These are phyloP conservation scores for Fusarium veterinarium DNA, from an alignment of 2,329 filamentous ascomycete genomes.

Conservation along the genomic window DNA sequence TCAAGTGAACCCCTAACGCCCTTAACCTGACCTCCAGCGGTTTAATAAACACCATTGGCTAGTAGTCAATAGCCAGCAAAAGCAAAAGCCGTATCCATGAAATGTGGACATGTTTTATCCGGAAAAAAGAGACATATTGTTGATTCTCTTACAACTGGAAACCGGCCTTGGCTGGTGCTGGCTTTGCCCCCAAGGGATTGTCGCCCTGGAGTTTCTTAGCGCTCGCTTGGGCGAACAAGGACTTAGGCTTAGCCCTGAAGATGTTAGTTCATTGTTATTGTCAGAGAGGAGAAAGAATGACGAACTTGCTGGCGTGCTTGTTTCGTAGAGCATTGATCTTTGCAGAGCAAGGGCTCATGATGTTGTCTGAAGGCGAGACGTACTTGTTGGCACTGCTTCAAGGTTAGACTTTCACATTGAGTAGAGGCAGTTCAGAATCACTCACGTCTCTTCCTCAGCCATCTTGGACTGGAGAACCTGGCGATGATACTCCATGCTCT, in stretches of 20 bases:
- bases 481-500: slow-evolving; percentile 82
- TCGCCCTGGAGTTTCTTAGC: slow-evolving; percentile 69
- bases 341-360: slow-evolving; percentile 87
- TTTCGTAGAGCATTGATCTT: slow-evolving; percentile 85
- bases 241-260: slow-evolving; percentile 72
- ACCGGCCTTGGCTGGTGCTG: slow-evolving; percentile 46
- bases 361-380: slow-evolving; percentile 86
- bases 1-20: slow-evolving; percentile 40
- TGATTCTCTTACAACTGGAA: slow-evolving; percentile 33
- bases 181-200: slow-evolving; percentile 54
- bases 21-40: slow-evolving; percentile 35
- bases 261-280: slow-evolving; percentile 32
- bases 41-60: slow-evolving; percentile 20
- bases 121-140: slow-evolving; percentile 19
- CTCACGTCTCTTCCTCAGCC: slow-evolving; percentile 70
- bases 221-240: slow-evolving; percentile 74
- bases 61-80: slow-evolving; percentile 22
- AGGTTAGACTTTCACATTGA: slow-evolving; percentile 16
- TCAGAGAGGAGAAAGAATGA: slow-evolving; percentile 30
- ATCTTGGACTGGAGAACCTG: slow-evolving; percentile 80
- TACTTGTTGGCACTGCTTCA: slow-evolving; percentile 64
- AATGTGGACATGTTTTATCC: slow-evolving; percentile 17
- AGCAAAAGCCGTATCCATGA: slow-evolving; percentile 23
- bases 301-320: slow-evolving; percentile 83
- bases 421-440: background rate